Base-by-base conservation (phyloP, 164 flowering plant genomes). In the Annona squamosa region DNA sequence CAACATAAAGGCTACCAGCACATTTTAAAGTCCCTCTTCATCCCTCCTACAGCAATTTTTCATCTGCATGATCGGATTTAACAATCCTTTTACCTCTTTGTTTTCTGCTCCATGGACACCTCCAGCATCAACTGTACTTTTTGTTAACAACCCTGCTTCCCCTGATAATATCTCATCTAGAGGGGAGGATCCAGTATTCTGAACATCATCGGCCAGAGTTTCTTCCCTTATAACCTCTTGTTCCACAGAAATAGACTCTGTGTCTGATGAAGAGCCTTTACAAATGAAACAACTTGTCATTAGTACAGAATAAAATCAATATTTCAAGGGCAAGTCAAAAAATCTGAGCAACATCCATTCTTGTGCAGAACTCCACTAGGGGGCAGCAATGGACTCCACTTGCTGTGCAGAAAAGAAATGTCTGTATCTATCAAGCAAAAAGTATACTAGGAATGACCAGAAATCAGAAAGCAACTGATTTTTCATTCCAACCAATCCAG, bases 101-200 rank as follows among this genome's bases (percentile, higher is more conserved):
- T 75, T 80, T 72, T 71, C 82, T 67, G 79, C 77, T 71, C 71
- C 82, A 73, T 77, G 81, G 70, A 57, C 71, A 65, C 70, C 82
- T 62, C 63, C 68, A 63, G 71, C 82, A 63, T 37, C 81, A 72
- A 81, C 85, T 63, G 74, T 66, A 63, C 4, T 69, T 67, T 73
- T 44, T 13, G 65, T 65, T 69, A 76, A 18, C 43, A 59, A 78
- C 70, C 70, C 85, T 71, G 87, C 74, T 75, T 83, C 89, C 76
- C 79, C 82, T 12, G 86, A 84, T 77, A 95, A 81, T 77, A 91
- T 85, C 76, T 86, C 84, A 80, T 92, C 97, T 74, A 94, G 71
- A 47, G 78, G 78, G 37, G 84, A 79, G 46, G 84, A 65, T 73
- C 84, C 88, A 77, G 81, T 16, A 62, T 81, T 83, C 62, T 48